Base-by-base conservation (phyloP, 2,329 filamentous ascomycete genomes). In the Talaromyces sp. region DNA sequence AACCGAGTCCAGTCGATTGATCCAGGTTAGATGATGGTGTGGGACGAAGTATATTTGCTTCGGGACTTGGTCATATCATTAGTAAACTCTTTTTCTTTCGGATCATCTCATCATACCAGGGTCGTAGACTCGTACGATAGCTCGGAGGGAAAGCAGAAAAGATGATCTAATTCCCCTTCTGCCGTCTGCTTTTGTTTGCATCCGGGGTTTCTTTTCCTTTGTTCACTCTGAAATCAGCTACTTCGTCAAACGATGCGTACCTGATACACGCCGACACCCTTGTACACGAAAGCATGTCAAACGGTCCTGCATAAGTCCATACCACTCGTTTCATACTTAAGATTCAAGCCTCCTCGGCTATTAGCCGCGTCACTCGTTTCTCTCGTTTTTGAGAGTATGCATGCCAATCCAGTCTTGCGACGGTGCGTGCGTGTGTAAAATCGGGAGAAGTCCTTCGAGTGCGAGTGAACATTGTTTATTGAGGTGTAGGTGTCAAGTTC, bases 301-400 rank as follows among this genome's bases (percentile, higher is more conserved):
- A 54, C 58, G 44, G 33, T 39, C 31, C 58, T 37, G 33, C 33
- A 48, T 39, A 50, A 35, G 21, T 35, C 44, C 28, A 42, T 25
- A 44, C 59, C 48, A 55, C 59, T 61, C 59, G 59, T 61, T 61
- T 55, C 50, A 55, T n/a, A 60, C 33, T 40, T 33, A 60, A 59
- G 37, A 18, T 39, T 48, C 31, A 48, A 35, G 42, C 18, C 42
- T 39, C 18, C 42, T 60, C 46, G 58, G 25, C 39, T 31, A 39
- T 42, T 58, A 58, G 37, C 25, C 40, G n/a, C 57, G 57, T 61
- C 58, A 61, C 12, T 61, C 48, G 59, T 42, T 55, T 44, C 31
- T 59, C 50, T 21, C 4, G 21, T 37, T 31, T 7, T 44, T 35
- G 25, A 55, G 23, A 40, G 21, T 28, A 57, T 42, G 35, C 54